A percentile compares a stretch with the other conserved stretches of the same genome.
Conservation (phyloP, 108 stramenopile species). For the Bacterosira constricta region DNA sequence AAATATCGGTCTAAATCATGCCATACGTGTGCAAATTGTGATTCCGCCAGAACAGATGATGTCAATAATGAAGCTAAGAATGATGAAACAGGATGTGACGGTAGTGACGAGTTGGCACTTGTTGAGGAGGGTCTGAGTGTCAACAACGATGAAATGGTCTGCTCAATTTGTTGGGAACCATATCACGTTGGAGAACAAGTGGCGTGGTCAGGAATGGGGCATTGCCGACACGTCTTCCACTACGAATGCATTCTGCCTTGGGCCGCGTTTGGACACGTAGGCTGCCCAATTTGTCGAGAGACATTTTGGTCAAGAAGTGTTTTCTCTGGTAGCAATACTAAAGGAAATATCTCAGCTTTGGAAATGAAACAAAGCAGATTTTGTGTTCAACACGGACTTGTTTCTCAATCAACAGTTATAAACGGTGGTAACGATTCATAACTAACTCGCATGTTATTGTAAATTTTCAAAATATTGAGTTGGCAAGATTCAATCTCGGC, state of each 20-base stretch:
- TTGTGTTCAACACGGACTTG: constrained; percentile 21
- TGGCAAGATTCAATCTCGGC: too few relatives aligned
- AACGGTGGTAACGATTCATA: too few relatives aligned
- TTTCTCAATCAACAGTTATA: background rate
- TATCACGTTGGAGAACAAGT: constrained; percentile 52
- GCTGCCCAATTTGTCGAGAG: constrained; percentile 25
- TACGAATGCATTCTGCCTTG: constrained; percentile 54
- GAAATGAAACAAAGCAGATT: constrained; percentile 18
- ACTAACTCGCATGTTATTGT: too few relatives aligned
- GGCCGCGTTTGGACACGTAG: constrained; percentile 13
- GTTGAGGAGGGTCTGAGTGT: constrained; percentile 3
- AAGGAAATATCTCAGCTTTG: background rate
- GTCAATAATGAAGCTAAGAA: too few relatives aligned
- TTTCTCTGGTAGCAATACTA: background rate
- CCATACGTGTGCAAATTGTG: too few relatives aligned
- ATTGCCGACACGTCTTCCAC: constrained; percentile 66
- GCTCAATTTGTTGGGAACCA: constrained; percentile 58
- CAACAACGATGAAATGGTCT: constrained; percentile 1
- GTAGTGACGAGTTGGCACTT: background rate
- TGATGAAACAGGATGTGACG: too few relatives aligned
- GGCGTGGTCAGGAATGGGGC: constrained; percentile 44
- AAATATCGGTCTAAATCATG: background rate
- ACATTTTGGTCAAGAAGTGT: constrained; percentile 15
- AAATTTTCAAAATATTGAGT: too few relatives aligned
- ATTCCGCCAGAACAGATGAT: too few relatives aligned